Evolutionary conservation across 2,329 filamentous ascomycete genomes (phyloP).

Genomic region (Aureobasidium sp.): DNA sequence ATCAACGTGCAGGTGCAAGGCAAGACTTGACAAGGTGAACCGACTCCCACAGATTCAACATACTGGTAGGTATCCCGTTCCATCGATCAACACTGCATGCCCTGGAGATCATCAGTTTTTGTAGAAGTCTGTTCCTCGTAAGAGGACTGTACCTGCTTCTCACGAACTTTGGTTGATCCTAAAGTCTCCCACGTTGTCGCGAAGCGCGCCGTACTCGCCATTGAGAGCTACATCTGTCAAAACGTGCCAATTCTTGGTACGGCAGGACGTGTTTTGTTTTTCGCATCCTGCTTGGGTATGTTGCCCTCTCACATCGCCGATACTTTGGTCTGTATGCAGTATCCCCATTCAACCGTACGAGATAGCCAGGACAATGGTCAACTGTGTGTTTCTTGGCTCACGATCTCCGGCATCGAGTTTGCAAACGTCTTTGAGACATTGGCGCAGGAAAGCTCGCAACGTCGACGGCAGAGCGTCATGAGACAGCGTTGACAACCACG

Average conservation of each 20-base stretch:
- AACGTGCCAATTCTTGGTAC: not conserved
- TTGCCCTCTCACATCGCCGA: not conserved
- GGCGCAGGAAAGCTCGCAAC: not conserved
- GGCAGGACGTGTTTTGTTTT: not conserved
- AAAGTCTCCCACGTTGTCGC: not conserved
- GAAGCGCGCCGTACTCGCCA: not conserved
- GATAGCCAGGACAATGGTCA: not conserved
- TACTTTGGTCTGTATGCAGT: not conserved
- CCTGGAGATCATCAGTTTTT: not conserved
- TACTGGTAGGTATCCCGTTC: not conserved
- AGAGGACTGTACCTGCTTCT: not conserved
- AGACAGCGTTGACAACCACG: not conserved
- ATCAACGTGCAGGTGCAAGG: not conserved
- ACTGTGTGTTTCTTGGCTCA: not conserved
- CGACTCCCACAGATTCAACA: not conserved
- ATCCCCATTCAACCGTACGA: not conserved
- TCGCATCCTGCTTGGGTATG: not conserved
- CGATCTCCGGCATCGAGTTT: not conserved
- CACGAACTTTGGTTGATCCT: not conserved
- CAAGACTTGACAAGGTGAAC: not conserved
- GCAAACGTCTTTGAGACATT: not conserved
- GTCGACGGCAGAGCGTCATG: constrained; percentile 9
- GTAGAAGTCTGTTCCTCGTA: not conserved
- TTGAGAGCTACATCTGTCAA: constrained; percentile 5
- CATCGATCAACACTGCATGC: not conserved